Base-by-base conservation (phyloP, 768 basidiomycete genomes). In the Rhodosporidiobolus sp. region DNA sequence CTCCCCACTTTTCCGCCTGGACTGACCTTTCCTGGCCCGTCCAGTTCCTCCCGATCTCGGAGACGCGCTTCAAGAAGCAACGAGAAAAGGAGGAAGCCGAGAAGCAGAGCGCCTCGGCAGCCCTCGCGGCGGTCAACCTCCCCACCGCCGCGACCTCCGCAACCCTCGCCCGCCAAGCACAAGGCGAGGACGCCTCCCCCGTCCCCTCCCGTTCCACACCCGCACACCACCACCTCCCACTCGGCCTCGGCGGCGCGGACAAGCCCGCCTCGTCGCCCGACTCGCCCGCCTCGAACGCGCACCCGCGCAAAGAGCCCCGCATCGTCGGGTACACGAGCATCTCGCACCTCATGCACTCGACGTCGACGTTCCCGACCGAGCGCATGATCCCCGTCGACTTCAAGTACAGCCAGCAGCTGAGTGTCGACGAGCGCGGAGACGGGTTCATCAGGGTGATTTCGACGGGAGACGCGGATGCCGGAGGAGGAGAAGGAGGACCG, bases 31-130 rank as follows among this genome's bases (percentile, higher is more conserved):
- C 26, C 17, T 32, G 58, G 8, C 60, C 49, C n/a, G n/a, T 43
- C 2, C 67, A 77, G 83, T 95, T 96, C 84, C 87, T 98, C 20
- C 96, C 96, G 52, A 99, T 99, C 77, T 92, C 95, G 17, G 96
- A 98, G 81, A 99, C 96, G 0, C 89, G 96, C 28, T 99, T 97
- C 86, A 97, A 97, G 84, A 96, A 96, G 84, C 93, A 93, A 83
- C 89, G 90, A 76, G 69, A 88, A 55, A 90, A 93, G 78, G 88
- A 91, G 77, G 90, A 90, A 63, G 82, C 83, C 4, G 82, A 69
- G 32, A 65, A 65, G 49, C 59, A 63, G 34, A 63, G 48, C 8
- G 52, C 52, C 7, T 35, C 67, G 1, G 67, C 63, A 6, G 72
- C 58, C 4, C 50, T 50, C 4, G 72, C 63, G 3, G 63, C 63